Evolutionary conservation across 73 alveolate species (phyloP).

Genomic region (Paraurostyla sp.): DNA sequence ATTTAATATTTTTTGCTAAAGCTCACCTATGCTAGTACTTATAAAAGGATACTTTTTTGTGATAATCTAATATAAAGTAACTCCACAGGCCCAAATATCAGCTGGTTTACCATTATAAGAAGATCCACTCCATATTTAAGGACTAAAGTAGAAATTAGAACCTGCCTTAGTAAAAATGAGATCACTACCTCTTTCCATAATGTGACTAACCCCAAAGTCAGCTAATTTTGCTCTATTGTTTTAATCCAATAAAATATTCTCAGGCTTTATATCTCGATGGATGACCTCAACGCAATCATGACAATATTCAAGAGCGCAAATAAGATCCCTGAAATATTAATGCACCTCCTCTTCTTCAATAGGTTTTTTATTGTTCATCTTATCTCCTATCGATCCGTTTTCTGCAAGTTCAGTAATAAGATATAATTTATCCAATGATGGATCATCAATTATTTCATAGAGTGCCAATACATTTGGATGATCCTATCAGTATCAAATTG

Average conservation of each 20-base stretch:
- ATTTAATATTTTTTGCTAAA: background rate
- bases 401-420: slow-evolving; percentile 27
- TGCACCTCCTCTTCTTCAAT: slow-evolving; percentile 42
- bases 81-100: slow-evolving; percentile 85
- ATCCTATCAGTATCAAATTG: background rate
- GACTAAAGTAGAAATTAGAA: slow-evolving; percentile 53
- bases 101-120: slow-evolving; percentile 60
- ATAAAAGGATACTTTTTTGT: slow-evolving; percentile 72
- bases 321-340: slow-evolving; percentile 72
- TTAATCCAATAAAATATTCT: slow-evolving; percentile 82
- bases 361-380: background rate
- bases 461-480: slow-evolving; percentile 64
- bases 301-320: slow-evolving; percentile 82
- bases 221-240: slow-evolving; percentile 79
- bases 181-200: slow-evolving; percentile 50
- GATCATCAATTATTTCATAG: slow-evolving; percentile 64
- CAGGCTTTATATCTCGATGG: slow-evolving; percentile 86
- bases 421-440: slow-evolving; percentile 40
- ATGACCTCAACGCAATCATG: slow-evolving; percentile 75
- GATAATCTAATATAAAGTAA: slow-evolving; percentile 74
- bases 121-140: slow-evolving; percentile 9
- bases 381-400: slow-evolving; percentile 48
- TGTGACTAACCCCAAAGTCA: slow-evolving; percentile 86
- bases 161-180: slow-evolving; percentile 43
- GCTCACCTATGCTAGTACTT: background rate